A percentile compares a stretch with the other conserved stretches of the same genome.
These are phyloP conservation scores for Colletotrichum navitas DNA, from an alignment of 2,329 filamentous ascomycete genomes.

Conservation along the genomic window DNA sequence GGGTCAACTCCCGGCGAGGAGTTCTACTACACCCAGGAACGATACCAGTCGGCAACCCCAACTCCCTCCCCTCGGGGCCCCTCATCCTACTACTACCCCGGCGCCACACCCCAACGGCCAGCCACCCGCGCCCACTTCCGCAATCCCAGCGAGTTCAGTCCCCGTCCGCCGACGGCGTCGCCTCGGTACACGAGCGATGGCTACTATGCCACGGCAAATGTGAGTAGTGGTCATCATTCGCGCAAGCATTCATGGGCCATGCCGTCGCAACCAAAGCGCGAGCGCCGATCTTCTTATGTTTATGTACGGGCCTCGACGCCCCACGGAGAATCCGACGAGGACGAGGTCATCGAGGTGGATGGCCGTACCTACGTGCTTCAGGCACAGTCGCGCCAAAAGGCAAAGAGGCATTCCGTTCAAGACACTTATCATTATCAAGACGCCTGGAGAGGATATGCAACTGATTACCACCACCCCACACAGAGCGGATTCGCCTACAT, in stretches of 20 bases:
- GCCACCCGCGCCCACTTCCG: slow-evolving; percentile 66
- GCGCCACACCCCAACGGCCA: slow-evolving; percentile 64
- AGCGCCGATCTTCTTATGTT: slow-evolving; percentile 67
- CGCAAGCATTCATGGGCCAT: slow-evolving; percentile 63
- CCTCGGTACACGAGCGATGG: slow-evolving; percentile 73
- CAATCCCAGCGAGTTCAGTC: slow-evolving; percentile 58
- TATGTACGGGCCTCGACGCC: slow-evolving; percentile 70
- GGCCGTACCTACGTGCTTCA: slow-evolving; percentile 67
- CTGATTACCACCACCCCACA: slow-evolving; percentile 70
- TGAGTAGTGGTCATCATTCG: slow-evolving; percentile 66
- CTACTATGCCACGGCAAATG: slow-evolving; percentile 74
- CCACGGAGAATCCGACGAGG: slow-evolving; percentile 74
- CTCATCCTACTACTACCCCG: slow-evolving; percentile 61
- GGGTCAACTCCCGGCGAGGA: slow-evolving; percentile 63
- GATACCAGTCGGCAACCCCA: slow-evolving; percentile 67
- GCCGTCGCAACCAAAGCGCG: slow-evolving; percentile 60
- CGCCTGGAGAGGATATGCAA: slow-evolving; percentile 66
- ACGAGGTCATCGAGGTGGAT: slow-evolving; percentile 69
- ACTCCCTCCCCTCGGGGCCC: slow-evolving; percentile 68
- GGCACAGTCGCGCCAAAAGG: slow-evolving; percentile 57
- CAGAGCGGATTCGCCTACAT: slow-evolving; percentile 61
- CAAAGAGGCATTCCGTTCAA: slow-evolving; percentile 44
- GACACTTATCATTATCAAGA: slow-evolving; percentile 48
- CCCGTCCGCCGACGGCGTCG: slow-evolving; percentile 65
- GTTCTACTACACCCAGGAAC: slow-evolving; percentile 65